Evolutionary conservation across 1,284 basidiomycete genomes (phyloP).

Genomic region (Spongispora temasekensis): DNA sequence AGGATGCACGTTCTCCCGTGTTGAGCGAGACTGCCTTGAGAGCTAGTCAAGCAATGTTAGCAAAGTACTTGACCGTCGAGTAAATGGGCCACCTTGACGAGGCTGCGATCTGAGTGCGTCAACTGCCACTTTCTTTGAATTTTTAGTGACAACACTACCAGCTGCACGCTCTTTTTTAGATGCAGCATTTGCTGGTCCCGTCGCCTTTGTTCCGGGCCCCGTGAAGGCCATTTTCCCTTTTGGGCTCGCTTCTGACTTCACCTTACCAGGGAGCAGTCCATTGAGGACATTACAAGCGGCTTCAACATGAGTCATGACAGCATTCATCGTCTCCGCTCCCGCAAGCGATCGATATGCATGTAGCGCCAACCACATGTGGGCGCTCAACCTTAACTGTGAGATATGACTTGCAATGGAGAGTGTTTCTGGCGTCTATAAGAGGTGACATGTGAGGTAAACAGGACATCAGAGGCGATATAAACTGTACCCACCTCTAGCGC

Average conservation of each 20-base stretch:
- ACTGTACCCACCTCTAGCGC: conserved; percentile 39
- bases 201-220: conserved; percentile 4
- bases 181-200: conserved; percentile 11
- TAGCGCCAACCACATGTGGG: conserved; percentile 65
- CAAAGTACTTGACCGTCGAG: not conserved
- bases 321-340: conserved; percentile 38
- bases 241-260: conserved; percentile 15
- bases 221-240: conserved; percentile 18
- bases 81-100: conserved; percentile 42
- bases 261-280: conserved; percentile 31
- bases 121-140: conserved; percentile 12
- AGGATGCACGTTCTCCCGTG: conserved; percentile 17
- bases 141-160: conserved; percentile 13
- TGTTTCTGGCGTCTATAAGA: conserved; percentile 40
- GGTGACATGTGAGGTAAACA: not conserved
- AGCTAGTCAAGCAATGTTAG: conserved; percentile 22
- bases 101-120: conserved; percentile 44
- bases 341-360: conserved; percentile 52
- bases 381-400: conserved; percentile 49
- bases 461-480: not conserved
- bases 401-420: conserved; percentile 45
- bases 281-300: conserved; percentile 52
- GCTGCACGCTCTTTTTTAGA: conserved; percentile 32
- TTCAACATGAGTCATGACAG: conserved; percentile 49
- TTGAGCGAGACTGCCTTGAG: conserved; percentile 42